phyloP scores from a whole-genome alignment of 768 basidiomycete species.

The Lyophyllum atratum region DNA sequence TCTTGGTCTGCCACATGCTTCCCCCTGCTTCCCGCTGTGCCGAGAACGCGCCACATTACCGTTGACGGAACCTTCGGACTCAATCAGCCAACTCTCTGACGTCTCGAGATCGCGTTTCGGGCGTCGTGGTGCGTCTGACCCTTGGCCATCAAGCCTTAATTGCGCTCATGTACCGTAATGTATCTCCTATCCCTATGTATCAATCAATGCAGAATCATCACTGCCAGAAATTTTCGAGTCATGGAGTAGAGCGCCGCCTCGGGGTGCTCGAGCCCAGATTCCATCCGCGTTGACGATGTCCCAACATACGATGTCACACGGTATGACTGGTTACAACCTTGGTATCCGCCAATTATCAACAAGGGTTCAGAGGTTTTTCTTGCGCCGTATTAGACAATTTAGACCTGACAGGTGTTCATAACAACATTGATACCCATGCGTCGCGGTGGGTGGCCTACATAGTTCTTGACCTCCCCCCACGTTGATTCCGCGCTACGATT shows the following conservation, averaged over 20 bases:
- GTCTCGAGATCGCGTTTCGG: neutral
- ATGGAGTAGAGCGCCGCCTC: too few species aligned
- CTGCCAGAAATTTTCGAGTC: neutral
- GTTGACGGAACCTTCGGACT: neutral
- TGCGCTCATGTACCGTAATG: neutral
- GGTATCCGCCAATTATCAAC: neutral
- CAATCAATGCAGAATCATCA: neutral
- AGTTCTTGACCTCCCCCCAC: neutral
- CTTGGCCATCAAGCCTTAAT: conserved; percentile 1
- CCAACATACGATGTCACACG: neutral
- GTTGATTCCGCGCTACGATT: neutral
- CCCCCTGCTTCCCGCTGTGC: neutral
- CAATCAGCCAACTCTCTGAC: neutral
- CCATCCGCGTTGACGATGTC: neutral
- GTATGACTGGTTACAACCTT: neutral
- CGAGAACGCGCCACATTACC: neutral
- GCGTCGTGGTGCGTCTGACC: neutral
- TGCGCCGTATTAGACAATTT: neutral
- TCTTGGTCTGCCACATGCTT: neutral
- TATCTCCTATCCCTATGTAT: conserved; percentile 1
- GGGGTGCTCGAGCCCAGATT: too few species aligned
- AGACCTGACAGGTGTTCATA: neutral
- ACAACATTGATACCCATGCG: neutral
- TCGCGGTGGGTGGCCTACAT: neutral
- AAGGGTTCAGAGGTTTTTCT: neutral